Evolutionary conservation across 345 rosid genomes (phyloP).

Genomic region (Linum usitatissimum): DNA sequence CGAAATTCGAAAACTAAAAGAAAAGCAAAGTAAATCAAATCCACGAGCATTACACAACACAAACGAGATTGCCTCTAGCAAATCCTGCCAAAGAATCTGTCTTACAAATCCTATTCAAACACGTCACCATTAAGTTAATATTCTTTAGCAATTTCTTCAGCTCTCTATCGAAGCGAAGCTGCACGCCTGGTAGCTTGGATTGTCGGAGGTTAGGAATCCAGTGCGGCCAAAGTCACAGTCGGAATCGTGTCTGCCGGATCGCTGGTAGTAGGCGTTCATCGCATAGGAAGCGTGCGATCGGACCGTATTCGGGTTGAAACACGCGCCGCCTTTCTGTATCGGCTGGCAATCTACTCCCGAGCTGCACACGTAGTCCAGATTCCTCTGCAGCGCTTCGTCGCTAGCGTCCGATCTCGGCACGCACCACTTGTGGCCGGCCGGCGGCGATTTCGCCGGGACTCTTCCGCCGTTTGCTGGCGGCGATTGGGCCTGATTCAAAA

Average conservation of each 20-base stretch:
- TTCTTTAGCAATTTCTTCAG: too few species aligned
- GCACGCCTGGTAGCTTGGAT: too few species aligned
- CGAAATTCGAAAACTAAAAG: too few species aligned
- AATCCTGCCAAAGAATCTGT: too few species aligned
- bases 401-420: slow-evolving; percentile 33
- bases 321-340: slow-evolving; percentile 43
- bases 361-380: slow-evolving; percentile 60
- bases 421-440: slow-evolving; percentile 35
- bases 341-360: slow-evolving; percentile 36
- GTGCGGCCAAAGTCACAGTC: slow-evolving; percentile 34
- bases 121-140: too few species aligned
- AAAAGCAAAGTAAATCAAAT: too few species aligned
- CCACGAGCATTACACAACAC: too few species aligned
- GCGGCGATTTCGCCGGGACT: slow-evolving; percentile 7
- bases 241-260: slow-evolving; percentile 31
- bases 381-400: slow-evolving; percentile 40
- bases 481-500: slow-evolving; percentile 21
- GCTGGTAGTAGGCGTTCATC: slow-evolving; percentile 57
- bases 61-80: too few species aligned
- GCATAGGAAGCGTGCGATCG: slow-evolving; percentile 55
- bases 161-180: too few species aligned
- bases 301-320: slow-evolving; percentile 40
- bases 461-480: slow-evolving; percentile 10
- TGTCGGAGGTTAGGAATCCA: too few species aligned
- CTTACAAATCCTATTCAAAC: too few species aligned